phyloP scores from a whole-genome alignment of 257 asterid genomes.

The Jacaranda copaia region DNA sequence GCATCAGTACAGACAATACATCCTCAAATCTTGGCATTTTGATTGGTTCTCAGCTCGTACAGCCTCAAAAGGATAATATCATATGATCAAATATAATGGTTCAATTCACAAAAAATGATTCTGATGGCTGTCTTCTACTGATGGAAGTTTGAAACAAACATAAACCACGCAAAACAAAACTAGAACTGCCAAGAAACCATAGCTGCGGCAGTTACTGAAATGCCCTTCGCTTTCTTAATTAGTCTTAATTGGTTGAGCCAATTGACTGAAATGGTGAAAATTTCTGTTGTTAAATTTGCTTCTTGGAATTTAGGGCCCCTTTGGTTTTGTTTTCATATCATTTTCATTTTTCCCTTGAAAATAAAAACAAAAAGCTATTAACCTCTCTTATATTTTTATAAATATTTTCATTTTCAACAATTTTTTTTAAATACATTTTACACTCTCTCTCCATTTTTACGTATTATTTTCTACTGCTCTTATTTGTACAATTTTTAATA shows the following conservation, averaged over 20 bases:
- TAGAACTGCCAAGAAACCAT: not conserved
- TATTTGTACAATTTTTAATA: too few relatives aligned
- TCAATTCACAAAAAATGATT: too few relatives aligned
- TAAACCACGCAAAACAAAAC: not conserved
- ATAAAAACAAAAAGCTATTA: too few relatives aligned
- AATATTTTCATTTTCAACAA: too few relatives aligned
- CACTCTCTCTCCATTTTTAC: too few relatives aligned
- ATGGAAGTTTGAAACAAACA: not conserved
- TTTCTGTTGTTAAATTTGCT: not conserved
- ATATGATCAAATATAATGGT: not conserved
- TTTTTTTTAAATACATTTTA: too few relatives aligned
- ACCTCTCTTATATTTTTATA: too few relatives aligned
- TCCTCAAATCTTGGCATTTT: conserved; percentile 8
- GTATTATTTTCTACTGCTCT: too few relatives aligned
- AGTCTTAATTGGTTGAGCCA: not conserved
- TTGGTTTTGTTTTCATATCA: too few relatives aligned
- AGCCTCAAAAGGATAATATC: not conserved
- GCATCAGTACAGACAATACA: conserved; percentile 6
- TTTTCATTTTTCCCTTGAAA: too few relatives aligned
- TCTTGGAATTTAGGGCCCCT: not conserved
- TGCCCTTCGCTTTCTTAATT: not conserved
- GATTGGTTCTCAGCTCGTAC: not conserved
- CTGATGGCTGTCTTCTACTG: too few relatives aligned
- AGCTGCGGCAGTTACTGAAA: conserved; percentile 16
- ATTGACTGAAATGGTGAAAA: not conserved